Evolutionary conservation across 2,329 filamentous ascomycete species (phyloP), one percentile per base, ranked within the genome.

Genomic region (Microascus cirrosus): DNA sequence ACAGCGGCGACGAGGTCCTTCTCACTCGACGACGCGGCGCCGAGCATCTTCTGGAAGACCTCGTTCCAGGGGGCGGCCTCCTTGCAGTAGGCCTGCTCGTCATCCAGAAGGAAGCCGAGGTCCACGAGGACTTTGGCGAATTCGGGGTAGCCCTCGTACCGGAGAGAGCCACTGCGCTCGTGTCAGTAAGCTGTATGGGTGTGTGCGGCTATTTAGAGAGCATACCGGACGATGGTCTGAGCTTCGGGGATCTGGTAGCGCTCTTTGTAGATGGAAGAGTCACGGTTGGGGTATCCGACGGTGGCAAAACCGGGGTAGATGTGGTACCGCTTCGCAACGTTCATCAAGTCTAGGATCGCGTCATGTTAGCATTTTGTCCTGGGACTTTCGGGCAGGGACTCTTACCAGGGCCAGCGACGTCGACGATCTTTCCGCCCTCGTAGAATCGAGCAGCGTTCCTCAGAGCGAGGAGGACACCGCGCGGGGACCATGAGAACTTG

Each of bases 251-350:
- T 94, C 71, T 81, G 71, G 80, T 94, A 95, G 61, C 89, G 84
- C 79, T 95, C 86, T 69, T 84, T 86, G 83, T 94, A 97, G 10
- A 82, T 79, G 18, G 89, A 94, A 22, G 86, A 92, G 74, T 97
- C 92, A 65, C 92, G 81, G 83, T 97, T 97, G 59, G 89, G 88
- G 75, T 97, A 97, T 50, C 87, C 90, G 64, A 96, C 91, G 66
- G 95, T 93, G 56, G 87, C 86, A 71, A 85, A 96, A 45, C 39
- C 39, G n/a, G 39, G 88, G 77, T 91, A 95, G 77, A 93, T 94
- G 73, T 81, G 84, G 81, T 95, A 96, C 55, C 90, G 89, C 80
- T 95, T 93, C 48, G 92, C 90, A 55, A 82, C 83, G 61, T 77
- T 85, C 93, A 96, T 97, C 61, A 96, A 80, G 50, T 92, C 87